phyloP scores from a whole-genome alignment of 768 basidiomycete species.

The Trametes gibbosa region DNA sequence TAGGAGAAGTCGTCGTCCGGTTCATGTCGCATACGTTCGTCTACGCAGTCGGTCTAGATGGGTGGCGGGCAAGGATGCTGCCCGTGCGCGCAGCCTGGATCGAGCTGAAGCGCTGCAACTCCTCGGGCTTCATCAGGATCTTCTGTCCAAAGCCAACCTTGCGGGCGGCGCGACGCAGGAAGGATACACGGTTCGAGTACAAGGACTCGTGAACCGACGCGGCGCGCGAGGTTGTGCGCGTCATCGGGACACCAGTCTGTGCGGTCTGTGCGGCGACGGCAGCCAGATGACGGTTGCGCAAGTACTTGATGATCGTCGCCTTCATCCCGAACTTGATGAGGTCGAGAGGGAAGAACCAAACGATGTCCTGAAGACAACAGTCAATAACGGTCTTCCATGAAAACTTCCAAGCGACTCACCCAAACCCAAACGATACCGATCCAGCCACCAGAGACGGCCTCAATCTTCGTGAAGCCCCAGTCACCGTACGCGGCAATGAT shows the following conservation, averaged over 20 bases:
- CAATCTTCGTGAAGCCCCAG: slow-evolving; percentile 92
- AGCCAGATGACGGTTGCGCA: slow-evolving; percentile 63
- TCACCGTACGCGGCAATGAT: slow-evolving; percentile 93
- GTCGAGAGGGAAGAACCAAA: slow-evolving; percentile 96
- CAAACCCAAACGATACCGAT: slow-evolving; percentile 97
- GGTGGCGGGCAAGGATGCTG: slow-evolving; percentile 72
- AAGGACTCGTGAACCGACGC: slow-evolving; percentile 88
- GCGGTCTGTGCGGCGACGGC: slow-evolving; percentile 36
- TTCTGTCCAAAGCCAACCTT: slow-evolving; percentile 87
- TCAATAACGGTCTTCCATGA: slow-evolving; percentile 5
- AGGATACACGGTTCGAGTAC: slow-evolving; percentile 93
- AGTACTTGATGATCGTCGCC: slow-evolving; percentile 81
- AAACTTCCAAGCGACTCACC: slow-evolving; percentile 48
- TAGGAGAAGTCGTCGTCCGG: neutral
- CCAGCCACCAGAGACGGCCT: slow-evolving; percentile 84
- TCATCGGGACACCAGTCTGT: slow-evolving; percentile 65
- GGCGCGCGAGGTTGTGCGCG: slow-evolving; percentile 85
- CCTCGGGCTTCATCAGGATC: slow-evolving; percentile 79
- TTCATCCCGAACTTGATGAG: slow-evolving; percentile 97
- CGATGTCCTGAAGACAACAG: slow-evolving; percentile 62
- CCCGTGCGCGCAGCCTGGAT: slow-evolving; percentile 84
- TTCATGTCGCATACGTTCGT: slow-evolving; percentile 6
- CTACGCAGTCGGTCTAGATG: slow-evolving; percentile 49
- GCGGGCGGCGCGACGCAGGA: slow-evolving; percentile 84
- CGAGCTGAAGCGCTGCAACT: slow-evolving; percentile 80